Evolutionary conservation across 495 filamentous ascomycete genomes (phyloP).

Genomic region (Penicillium cosmopolitanum): DNA sequence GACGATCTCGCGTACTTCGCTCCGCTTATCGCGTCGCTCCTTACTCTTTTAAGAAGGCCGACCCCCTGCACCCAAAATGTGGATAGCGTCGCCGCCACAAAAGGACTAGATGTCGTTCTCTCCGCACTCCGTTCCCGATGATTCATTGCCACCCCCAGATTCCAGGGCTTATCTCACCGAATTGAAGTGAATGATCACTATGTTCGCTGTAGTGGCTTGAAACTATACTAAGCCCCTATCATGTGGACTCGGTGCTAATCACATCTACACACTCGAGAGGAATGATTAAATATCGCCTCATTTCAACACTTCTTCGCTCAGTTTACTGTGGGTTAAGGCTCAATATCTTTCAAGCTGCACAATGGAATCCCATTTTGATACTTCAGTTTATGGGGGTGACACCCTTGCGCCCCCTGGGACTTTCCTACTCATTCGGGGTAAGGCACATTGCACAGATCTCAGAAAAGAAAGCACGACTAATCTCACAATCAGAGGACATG

Average conservation of each 20-base stretch:
- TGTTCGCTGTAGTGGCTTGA: constrained; percentile 7
- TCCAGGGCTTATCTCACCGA: constrained; percentile 8
- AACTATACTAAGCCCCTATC: constrained; percentile 8
- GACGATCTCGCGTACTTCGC: not conserved
- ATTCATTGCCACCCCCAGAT: constrained; percentile 5
- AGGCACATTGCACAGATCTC: not conserved
- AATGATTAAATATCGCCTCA: constrained; percentile 11
- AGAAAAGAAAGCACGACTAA: constrained; percentile 1
- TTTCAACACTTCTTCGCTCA: not conserved
- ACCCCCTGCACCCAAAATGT: constrained; percentile 7
- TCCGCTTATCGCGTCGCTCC: constrained; percentile 1
- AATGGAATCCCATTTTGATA: constrained; percentile 17
- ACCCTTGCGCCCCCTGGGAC: constrained; percentile 33
- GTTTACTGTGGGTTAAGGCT: not conserved
- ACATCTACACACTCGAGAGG: not conserved
- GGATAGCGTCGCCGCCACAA: constrained; percentile 1
- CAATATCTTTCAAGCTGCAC: not conserved
- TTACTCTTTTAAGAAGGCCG: constrained; percentile 17
- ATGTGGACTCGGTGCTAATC: constrained; percentile 13
- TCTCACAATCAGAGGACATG: constrained; percentile 21
- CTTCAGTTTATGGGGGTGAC: constrained; percentile 8
- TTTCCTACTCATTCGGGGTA: constrained; percentile 38
- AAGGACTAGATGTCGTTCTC: not conserved
- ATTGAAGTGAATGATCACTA: not conserved
- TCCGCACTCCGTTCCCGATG: constrained; percentile 7